Conservation (phyloP, 2,329 filamentous ascomycete species). For the Colletotrichum paranaense region DNA sequence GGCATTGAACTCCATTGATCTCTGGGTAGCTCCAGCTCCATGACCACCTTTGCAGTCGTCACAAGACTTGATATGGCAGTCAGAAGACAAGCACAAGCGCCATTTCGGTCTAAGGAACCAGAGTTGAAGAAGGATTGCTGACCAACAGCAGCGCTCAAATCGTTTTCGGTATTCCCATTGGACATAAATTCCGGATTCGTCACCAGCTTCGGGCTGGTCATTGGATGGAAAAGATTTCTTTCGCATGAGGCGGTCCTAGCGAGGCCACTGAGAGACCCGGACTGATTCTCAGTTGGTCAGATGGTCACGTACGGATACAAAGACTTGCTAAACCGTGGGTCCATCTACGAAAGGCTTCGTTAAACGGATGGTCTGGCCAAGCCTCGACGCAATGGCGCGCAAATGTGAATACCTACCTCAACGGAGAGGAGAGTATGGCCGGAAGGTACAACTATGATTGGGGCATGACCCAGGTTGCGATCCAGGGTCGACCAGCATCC, state of each 20-base stretch:
- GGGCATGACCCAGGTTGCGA: conserved; percentile 16
- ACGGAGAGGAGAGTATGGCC: not conserved
- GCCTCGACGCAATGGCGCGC: not conserved
- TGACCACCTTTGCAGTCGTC: not conserved
- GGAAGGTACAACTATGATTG: conserved; percentile 18
- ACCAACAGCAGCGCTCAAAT: conserved; percentile 45
- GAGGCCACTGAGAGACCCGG: conserved; percentile 49
- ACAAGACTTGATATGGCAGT: not conserved
- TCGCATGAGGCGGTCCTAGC: conserved; percentile 50
- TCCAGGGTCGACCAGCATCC: conserved; percentile 29
- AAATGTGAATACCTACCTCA: not conserved
- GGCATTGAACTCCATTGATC: not conserved
- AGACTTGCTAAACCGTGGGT: conserved; percentile 36
- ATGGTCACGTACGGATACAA: conserved; percentile 34
- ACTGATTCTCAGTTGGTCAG: conserved; percentile 59
- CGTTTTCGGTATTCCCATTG: conserved; percentile 45
- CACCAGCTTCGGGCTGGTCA: conserved; percentile 42
- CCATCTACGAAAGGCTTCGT: not conserved
- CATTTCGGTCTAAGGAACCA: not conserved
- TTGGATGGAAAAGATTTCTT: conserved; percentile 53
- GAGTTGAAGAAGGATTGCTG: conserved; percentile 14
- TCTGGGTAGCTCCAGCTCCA: not conserved
- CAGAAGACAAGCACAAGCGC: conserved; percentile 16
- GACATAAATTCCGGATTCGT: conserved; percentile 49
- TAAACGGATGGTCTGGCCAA: conserved; percentile 7